Conservation (phyloP, 371 early-diverging fungal genomes). For the Mucor racemosus region DNA sequence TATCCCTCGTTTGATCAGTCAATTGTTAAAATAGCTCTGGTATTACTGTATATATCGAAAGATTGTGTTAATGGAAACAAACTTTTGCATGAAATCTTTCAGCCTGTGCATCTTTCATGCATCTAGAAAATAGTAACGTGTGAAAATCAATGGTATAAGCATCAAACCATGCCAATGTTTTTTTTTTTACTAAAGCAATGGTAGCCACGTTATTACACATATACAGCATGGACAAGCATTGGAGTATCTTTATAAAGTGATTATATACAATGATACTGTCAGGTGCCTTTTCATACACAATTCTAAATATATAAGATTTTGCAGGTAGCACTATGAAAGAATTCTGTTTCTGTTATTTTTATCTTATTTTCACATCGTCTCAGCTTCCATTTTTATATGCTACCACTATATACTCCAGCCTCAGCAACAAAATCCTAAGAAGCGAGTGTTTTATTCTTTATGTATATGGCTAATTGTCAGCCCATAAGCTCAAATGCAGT, state of each 20-base stretch:
- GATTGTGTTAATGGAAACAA: no score
- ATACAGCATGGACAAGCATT: neutral
- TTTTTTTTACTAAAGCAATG: neutral
- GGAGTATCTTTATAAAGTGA: neutral
- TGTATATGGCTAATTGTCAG: neutral
- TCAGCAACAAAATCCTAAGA: no score
- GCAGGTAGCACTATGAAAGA: neutral
- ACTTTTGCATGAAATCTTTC: no score
- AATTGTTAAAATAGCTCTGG: no score
- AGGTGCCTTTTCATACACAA: neutral
- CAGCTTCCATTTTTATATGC: neutral
- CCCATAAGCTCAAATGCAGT: neutral
- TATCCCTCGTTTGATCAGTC: no score
- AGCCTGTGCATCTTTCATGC: no score
- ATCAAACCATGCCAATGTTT: neutral
- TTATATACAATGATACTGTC: neutral
- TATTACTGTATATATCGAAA: no score
- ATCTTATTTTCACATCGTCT: neutral
- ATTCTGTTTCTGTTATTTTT: neutral
- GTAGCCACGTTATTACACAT: constrained; percentile 2
- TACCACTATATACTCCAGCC: neutral
- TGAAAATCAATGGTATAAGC: neutral
- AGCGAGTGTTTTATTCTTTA: no score
- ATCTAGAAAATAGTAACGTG: neutral
- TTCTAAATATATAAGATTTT: no score